phyloP scores from a whole-genome alignment of 495 filamentous ascomycete genomes.

The Hyphodiscus hymeniophilus region DNA sequence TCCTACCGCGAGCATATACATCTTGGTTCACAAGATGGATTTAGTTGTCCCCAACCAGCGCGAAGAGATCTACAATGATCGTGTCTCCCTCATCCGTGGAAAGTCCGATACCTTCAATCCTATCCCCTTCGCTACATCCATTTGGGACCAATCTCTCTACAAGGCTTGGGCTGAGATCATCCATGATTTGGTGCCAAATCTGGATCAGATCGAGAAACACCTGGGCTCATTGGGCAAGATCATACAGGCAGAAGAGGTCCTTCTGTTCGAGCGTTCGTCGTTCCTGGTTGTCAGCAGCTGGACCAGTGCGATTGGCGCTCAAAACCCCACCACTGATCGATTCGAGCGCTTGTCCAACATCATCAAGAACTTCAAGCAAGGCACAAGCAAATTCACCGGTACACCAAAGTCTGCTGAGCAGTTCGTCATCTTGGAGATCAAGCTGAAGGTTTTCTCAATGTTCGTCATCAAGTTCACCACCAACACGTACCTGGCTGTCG shows the following conservation, averaged over 20 bases:
- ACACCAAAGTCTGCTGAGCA: slow-evolving; percentile 49
- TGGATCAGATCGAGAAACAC: slow-evolving; percentile 80
- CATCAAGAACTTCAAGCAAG: slow-evolving; percentile 94
- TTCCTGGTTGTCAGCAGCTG: slow-evolving; percentile 90
- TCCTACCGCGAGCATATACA: slow-evolving; percentile 50
- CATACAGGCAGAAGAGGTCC: slow-evolving; percentile 86
- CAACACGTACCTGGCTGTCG: slow-evolving; percentile 90
- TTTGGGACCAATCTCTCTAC: slow-evolving; percentile 98
- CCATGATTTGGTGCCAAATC: slow-evolving; percentile 89
- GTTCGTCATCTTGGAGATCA: slow-evolving; percentile 45
- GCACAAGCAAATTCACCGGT: slow-evolving; percentile 40
- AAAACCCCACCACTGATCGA: slow-evolving; percentile 83
- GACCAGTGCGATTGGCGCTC: slow-evolving; percentile 57
- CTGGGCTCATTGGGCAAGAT: slow-evolving; percentile 67
- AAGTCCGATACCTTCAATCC: slow-evolving; percentile 69
- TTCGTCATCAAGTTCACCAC: slow-evolving; percentile 90
- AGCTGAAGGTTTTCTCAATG: slow-evolving; percentile 59
- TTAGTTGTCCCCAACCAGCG: slow-evolving; percentile 76
- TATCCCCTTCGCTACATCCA: slow-evolving; percentile 79
- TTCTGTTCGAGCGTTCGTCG: slow-evolving; percentile 91
- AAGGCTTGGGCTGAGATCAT: slow-evolving; percentile 97
- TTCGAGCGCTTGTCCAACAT: slow-evolving; percentile 94
- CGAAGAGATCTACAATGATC: slow-evolving; percentile 72
- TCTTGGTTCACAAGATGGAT: slow-evolving; percentile 97
- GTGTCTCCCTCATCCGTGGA: slow-evolving; percentile 60